Evolutionary conservation across 805 yeast genomes (phyloP).

Genomic region (Yamadazyma akitaensis): DNA sequence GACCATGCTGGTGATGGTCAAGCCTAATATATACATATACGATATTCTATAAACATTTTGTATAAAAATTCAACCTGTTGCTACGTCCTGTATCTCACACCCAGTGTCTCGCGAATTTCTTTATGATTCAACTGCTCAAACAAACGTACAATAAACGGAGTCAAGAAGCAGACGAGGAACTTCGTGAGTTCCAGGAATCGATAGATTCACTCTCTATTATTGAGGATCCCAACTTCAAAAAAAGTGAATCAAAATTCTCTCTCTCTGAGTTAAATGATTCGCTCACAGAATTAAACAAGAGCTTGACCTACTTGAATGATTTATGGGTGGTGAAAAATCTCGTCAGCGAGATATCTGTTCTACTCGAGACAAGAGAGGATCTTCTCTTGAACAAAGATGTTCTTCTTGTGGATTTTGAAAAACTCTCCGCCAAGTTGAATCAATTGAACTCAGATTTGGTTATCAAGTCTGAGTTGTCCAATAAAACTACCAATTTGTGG

Average conservation of each 20-base stretch:
- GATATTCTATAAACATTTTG: no score
- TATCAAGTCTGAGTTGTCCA: slow-evolving; percentile 13
- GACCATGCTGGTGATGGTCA: slow-evolving; percentile 13
- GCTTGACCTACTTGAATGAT: slow-evolving; percentile 18
- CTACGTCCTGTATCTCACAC: background rate
- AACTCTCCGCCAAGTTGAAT: slow-evolving; percentile 15
- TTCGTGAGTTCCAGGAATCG: slow-evolving; percentile 10
- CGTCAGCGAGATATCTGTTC: slow-evolving; percentile 19
- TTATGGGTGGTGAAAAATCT: slow-evolving; percentile 27
- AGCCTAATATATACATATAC: background rate
- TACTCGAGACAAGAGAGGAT: slow-evolving; percentile 10
- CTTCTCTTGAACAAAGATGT: slow-evolving; percentile 17
- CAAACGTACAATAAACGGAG: slow-evolving; percentile 4
- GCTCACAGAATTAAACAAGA: slow-evolving; percentile 2
- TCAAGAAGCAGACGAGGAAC: slow-evolving; percentile 2
- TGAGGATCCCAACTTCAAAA: slow-evolving; percentile 17
- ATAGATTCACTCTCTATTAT: slow-evolving; percentile 15
- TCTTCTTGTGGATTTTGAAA: slow-evolving; percentile 17
- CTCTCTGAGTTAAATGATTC: slow-evolving; percentile 15
- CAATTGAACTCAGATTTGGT: slow-evolving; percentile 14
- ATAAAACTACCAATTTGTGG: slow-evolving; percentile 9
- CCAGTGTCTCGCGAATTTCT: background rate
- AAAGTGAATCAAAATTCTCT: slow-evolving; percentile 3
- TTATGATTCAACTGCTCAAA: slow-evolving; percentile 10
- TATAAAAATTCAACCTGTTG: no score